Conservation (phyloP, 2,329 filamentous ascomycete genomes). For the Xylariaceae sp. region DNA sequence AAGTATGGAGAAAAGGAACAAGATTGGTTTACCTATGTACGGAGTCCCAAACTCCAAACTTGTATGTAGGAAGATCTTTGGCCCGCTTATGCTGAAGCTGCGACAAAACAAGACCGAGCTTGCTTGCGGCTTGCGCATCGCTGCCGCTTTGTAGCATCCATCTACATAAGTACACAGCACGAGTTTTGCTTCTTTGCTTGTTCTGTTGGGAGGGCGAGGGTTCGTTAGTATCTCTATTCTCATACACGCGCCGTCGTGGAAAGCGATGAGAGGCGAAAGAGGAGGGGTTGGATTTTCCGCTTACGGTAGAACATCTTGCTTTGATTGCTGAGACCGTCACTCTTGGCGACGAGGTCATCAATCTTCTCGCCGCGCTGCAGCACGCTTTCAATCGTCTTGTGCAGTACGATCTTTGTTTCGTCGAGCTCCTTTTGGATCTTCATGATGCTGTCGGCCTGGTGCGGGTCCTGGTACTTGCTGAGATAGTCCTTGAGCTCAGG, state of each 20-base stretch:
- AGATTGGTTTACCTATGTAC: conserved; percentile 2
- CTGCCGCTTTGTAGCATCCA: conserved; percentile 34
- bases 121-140: conserved; percentile 7
- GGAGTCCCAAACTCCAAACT: background rate
- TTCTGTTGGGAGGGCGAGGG: conserved; percentile 33
- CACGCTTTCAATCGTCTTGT: conserved; percentile 90
- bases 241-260: background rate
- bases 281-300: conserved; percentile 19
- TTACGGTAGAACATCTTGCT: conserved; percentile 97
- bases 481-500: conserved; percentile 75
- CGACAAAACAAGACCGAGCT: conserved; percentile 11
- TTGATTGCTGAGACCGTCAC: conserved; percentile 79
- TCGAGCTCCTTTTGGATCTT: conserved; percentile 96
- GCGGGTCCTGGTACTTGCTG: conserved; percentile 72
- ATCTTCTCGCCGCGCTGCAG: conserved; percentile 95
- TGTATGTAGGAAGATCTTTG: conserved; percentile 15
- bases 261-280: background rate
- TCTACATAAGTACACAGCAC: conserved; percentile 66
- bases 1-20: conserved; percentile 20
- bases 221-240: conserved; percentile 13
- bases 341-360: conserved; percentile 88
- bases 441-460: conserved; percentile 84
- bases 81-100: conserved; percentile 24
- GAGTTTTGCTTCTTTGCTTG: conserved; percentile 77
- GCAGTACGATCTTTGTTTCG: conserved; percentile 93